Percentiles rank a stretch among this genome's conserved stretches.
phyloP scores from a whole-genome alignment of 2,329 filamentous ascomycete genomes.

The Penicillium sp. region DNA sequence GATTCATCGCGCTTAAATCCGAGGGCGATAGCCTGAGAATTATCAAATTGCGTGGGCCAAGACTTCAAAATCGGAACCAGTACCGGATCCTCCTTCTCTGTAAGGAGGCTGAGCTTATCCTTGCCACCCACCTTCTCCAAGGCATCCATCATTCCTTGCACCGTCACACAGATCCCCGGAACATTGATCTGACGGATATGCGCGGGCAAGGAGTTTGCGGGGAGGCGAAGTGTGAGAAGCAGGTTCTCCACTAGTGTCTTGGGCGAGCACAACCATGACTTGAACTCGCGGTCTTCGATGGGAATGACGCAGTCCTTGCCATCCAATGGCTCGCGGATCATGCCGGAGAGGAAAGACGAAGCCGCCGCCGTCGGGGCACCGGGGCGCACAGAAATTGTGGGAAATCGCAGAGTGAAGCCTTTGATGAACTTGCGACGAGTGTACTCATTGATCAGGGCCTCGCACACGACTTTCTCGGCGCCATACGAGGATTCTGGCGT shows the following conservation, averaged over 20 bases:
- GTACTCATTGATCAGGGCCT: slow-evolving; percentile 68
- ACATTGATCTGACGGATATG: slow-evolving; percentile 63
- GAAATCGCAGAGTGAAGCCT: slow-evolving; percentile 64
- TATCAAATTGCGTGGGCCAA: slow-evolving; percentile 64
- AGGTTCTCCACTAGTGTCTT: slow-evolving; percentile 61
- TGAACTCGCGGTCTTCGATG: slow-evolving; percentile 58
- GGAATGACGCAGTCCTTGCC: slow-evolving; percentile 60
- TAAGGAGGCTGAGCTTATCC: slow-evolving; percentile 57
- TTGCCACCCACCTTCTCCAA: slow-evolving; percentile 61
- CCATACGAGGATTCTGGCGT: slow-evolving; percentile 69
- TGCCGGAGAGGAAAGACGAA: slow-evolving; percentile 67
- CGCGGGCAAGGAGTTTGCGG: slow-evolving; percentile 47
- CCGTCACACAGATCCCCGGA: slow-evolving; percentile 60
- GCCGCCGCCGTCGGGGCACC: slow-evolving; percentile 66
- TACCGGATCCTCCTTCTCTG: slow-evolving; percentile 58
- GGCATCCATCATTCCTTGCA: slow-evolving; percentile 63
- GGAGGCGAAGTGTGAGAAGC: slow-evolving; percentile 55
- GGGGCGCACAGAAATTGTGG: slow-evolving; percentile 66
- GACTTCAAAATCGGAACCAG: slow-evolving; percentile 61
- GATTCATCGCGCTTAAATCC: slow-evolving; percentile 60
- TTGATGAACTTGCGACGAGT: slow-evolving; percentile 65
- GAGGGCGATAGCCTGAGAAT: slow-evolving; percentile 56
- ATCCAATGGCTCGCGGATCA: slow-evolving; percentile 67
- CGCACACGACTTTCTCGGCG: slow-evolving; percentile 67
- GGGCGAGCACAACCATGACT: slow-evolving; percentile 62